Evolutionary conservation across 768 basidiomycete species (phyloP), one percentile per base, ranked within the genome.

Genomic region (Leccinum subtestaceum): DNA sequence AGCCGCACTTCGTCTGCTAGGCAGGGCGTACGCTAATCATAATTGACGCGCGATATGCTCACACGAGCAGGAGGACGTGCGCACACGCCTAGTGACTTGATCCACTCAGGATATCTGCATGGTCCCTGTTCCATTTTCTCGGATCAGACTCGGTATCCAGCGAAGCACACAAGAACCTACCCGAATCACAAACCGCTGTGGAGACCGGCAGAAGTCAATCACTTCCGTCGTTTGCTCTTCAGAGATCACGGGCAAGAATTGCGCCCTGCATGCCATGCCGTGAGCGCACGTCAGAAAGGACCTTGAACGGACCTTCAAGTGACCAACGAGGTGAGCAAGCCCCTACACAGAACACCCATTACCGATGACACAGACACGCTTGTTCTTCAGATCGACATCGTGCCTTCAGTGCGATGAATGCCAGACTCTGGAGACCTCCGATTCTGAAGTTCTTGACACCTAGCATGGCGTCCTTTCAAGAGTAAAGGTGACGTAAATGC

Each of bases 321-420:
- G 32, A 5, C 27, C 51, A 55, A 46, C 58, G 58, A 64, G 61
- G 25, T 52, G 49, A 62, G 60, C 31, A 25, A 48, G 36, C 75
- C 78, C 78, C 63, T 65, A 84, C 78, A 79, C 84, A 45, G 82
- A 84, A 60, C 81, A 85, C 4, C 84, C 86, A 65, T 86, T 86
- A 40, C 85, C 86, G 65, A 87, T 80, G 13, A 87, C 80, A 1
- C 81, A 85, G 7, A 88, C 78, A 27, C 76, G 73, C 69, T 80
- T 1, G 84, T 85, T 80, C 58, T 72, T 72, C 56, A 87, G 65
- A 47, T 76, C 66, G 17, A 86, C 77, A 63, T 81, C 81, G 52
- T 84, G 81, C 48, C 77, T 71, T 84, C 85, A 88, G 55, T 69
- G 65, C 21, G 82, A 79, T 31, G 84, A 82, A 67, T 87, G 86